phyloP scores from a whole-genome alignment of 306 rosid species.

The Ormosia semicastrata region DNA sequence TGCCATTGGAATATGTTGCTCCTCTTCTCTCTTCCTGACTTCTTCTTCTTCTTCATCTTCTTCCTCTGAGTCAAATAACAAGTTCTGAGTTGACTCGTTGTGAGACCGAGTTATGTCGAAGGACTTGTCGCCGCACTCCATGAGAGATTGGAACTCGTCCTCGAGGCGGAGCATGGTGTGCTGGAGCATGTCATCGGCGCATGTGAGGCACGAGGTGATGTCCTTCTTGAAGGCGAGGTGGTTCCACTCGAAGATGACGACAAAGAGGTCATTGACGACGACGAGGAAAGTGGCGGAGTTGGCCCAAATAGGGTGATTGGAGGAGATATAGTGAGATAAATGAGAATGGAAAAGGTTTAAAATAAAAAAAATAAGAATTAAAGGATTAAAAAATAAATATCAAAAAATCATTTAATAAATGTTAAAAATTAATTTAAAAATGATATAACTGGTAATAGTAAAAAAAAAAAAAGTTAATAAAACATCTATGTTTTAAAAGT shows the following conservation, averaged over 20 bases:
- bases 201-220: slow-evolving; percentile 51
- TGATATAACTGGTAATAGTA: too few relatives aligned
- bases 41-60: slow-evolving; percentile 44
- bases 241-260: slow-evolving; percentile 35
- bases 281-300: slow-evolving; percentile 64
- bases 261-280: slow-evolving; percentile 63
- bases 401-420: too few relatives aligned
- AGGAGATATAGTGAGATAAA: slow-evolving; percentile 49
- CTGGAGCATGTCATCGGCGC: slow-evolving; percentile 82
- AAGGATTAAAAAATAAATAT: too few relatives aligned
- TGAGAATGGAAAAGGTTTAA: too few relatives aligned
- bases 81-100: slow-evolving; percentile 49
- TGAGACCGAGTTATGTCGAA: slow-evolving; percentile 50
- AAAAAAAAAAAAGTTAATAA: too few relatives aligned
- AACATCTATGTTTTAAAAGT: too few relatives aligned
- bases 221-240: slow-evolving; percentile 61
- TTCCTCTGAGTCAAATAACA: slow-evolving; percentile 61
- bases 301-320: slow-evolving; percentile 77
- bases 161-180: slow-evolving; percentile 86
- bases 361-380: too few relatives aligned
- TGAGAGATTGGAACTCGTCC: slow-evolving; percentile 82
- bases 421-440: too few relatives aligned
- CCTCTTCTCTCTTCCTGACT: slow-evolving; percentile 31
- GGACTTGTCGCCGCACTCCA: slow-evolving; percentile 90
- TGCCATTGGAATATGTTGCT: slow-evolving; percentile 70